Percentiles rank a stretch among this genome's conserved stretches.
phyloP scores from a whole-genome alignment of 2,329 filamentous ascomycete species.

The Thermoascus crustaceus region DNA sequence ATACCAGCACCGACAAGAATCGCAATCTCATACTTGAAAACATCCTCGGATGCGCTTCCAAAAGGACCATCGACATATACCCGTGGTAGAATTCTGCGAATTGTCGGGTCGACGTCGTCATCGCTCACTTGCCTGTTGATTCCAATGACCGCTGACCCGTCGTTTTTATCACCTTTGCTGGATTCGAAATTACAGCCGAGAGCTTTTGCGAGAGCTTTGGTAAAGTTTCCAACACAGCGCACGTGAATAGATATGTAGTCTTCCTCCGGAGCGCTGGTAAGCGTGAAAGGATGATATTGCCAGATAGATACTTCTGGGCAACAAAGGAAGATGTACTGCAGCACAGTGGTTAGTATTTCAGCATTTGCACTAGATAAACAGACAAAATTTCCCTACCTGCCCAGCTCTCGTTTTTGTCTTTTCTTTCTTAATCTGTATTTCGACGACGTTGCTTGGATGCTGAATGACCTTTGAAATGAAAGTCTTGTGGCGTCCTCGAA shows the following conservation, averaged over 20 bases:
- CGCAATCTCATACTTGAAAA: conserved; percentile 55
- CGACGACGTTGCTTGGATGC: conserved; percentile 79
- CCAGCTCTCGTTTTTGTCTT: conserved; percentile 72
- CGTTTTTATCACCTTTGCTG: conserved; percentile 20
- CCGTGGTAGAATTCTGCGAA: conserved; percentile 65
- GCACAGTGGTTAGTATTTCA: conserved; percentile 8
- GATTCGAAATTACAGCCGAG: conserved; percentile 68
- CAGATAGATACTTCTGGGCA: conserved; percentile 78
- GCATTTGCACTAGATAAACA: not conserved
- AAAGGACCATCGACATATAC: conserved; percentile 82
- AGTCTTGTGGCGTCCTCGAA: conserved; percentile 73
- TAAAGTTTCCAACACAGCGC: conserved; percentile 76
- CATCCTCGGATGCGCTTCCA: conserved; percentile 76
- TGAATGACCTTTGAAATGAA: conserved; percentile 85
- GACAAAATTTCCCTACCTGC: conserved; percentile 37
- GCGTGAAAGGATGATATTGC: conserved; percentile 83
- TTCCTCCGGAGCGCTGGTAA: conserved; percentile 80
- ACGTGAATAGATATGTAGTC: conserved; percentile 85
- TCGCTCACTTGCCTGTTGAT: conserved; percentile 49
- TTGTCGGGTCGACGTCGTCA: conserved; percentile 56
- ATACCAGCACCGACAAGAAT: conserved; percentile 45
- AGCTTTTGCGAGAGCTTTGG: conserved; percentile 57
- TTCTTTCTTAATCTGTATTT: conserved; percentile 89
- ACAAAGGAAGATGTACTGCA: conserved; percentile 74
- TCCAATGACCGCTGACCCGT: conserved; percentile 58